A percentile compares a stretch with the other conserved stretches of the same genome.
phyloP scores from a whole-genome alignment of 768 basidiomycete species.

The Leucocoprinus sp. region DNA sequence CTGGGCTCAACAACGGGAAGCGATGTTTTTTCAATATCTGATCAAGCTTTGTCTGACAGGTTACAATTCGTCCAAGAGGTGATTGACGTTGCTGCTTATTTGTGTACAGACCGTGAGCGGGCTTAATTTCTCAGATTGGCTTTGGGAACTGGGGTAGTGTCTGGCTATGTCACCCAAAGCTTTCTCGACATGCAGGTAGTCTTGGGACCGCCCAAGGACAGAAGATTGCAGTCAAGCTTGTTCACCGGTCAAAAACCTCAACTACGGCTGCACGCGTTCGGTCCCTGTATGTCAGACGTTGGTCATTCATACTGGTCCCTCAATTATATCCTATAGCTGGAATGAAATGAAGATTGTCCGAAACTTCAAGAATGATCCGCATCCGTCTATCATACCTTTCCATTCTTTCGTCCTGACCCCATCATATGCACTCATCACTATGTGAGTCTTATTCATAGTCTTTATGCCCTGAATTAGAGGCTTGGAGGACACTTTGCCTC shows the following conservation, averaged over 20 bases:
- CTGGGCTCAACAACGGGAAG: conserved; percentile 27
- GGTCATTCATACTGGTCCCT: not conserved
- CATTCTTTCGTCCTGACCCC: conserved; percentile 92
- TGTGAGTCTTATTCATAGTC: conserved; percentile 42
- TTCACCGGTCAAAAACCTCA: conserved; percentile 77
- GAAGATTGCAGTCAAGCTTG: conserved; percentile 88
- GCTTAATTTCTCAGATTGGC: conserved; percentile 51
- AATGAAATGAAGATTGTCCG: conserved; percentile 97
- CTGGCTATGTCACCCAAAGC: conserved; percentile 68
- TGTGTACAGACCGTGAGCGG: conserved; percentile 4
- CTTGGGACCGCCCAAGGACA: conserved; percentile 32
- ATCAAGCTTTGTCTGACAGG: conserved; percentile 60
- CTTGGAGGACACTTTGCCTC: too few species aligned
- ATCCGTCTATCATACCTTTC: conserved; percentile 90
- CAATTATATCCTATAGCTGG: conserved; percentile 47
- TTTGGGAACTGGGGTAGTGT: conserved; percentile 93
- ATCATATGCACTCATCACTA: conserved; percentile 85
- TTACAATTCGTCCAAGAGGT: conserved; percentile 75
- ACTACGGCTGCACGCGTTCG: conserved; percentile 86
- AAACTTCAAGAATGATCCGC: conserved; percentile 73
- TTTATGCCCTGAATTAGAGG: too few species aligned
- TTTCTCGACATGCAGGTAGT: conserved; percentile 27
- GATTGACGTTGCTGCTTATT: conserved; percentile 14
- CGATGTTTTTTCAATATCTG: conserved; percentile 70
- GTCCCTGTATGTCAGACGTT: conserved; percentile 54